phyloP scores from a whole-genome alignment of 441 rosid genomes.

The Aquilaria agallochum region DNA sequence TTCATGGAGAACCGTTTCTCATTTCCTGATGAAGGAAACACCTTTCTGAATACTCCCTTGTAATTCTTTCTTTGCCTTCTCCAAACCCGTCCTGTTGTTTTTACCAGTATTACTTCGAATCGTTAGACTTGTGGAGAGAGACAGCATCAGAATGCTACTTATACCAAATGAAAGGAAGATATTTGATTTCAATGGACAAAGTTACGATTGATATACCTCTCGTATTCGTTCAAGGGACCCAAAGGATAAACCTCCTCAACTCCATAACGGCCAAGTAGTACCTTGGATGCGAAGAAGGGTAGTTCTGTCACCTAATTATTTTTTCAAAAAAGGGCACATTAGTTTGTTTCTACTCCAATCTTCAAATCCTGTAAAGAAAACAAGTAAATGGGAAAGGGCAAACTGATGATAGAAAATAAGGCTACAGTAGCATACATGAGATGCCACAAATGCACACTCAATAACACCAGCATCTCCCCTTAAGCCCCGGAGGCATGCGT shows the following conservation, averaged over 20 bases:
- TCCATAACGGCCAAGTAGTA: constrained; percentile 69
- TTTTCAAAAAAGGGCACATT: not conserved
- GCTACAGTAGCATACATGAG: constrained; percentile 40
- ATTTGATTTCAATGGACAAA: not conserved
- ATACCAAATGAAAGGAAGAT: too few species aligned
- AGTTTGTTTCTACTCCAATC: not conserved
- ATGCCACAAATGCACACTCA: constrained; percentile 77
- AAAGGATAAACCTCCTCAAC: constrained; percentile 73
- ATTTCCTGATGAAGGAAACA: constrained; percentile 59
- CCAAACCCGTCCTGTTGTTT: constrained; percentile 58
- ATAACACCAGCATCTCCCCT: constrained; percentile 75
- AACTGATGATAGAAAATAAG: not conserved
- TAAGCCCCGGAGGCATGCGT: constrained; percentile 78
- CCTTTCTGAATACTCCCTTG: constrained; percentile 85
- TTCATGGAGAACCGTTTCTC: not conserved
- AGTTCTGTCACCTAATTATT: constrained; percentile 81
- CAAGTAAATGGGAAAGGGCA: too few species aligned
- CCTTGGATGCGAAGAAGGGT: constrained; percentile 88
- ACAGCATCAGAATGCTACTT: not conserved
- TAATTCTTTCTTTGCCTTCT: constrained; percentile 86
- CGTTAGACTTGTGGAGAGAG: not conserved
- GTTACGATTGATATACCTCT: constrained; percentile 46
- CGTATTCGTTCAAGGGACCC: constrained; percentile 78
- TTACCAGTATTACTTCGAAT: not conserved
- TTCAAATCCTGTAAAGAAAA: not conserved